phyloP scores from a whole-genome alignment of 306 rosid genomes.

The Dryas alaskensis region DNA sequence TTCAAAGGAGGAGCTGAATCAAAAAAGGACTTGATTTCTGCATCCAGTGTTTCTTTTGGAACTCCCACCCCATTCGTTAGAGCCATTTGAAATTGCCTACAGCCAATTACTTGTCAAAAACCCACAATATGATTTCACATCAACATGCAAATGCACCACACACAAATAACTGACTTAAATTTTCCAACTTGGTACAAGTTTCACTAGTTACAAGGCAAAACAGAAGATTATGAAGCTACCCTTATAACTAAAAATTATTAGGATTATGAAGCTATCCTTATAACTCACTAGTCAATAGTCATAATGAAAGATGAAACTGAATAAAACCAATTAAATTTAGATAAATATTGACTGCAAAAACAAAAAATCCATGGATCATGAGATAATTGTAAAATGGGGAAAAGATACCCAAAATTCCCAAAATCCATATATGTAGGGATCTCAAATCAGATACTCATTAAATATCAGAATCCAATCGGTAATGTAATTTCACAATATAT shows the following conservation, averaged over 20 bases:
- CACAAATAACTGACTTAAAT: neutral
- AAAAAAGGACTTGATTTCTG: conserved; percentile 61
- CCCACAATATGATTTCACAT: conserved; percentile 12
- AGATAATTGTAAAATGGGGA: neutral
- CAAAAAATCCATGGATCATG: too few species aligned
- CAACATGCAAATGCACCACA: neutral
- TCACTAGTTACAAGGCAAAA: neutral
- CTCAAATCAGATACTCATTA: neutral
- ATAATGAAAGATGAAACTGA: too few species aligned
- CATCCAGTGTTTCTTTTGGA: conserved; percentile 36
- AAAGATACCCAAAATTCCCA: neutral
- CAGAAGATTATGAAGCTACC: neutral
- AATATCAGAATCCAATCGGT: neutral
- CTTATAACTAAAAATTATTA: neutral
- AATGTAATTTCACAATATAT: neutral
- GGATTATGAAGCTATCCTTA: neutral
- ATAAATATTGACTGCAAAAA: too few species aligned
- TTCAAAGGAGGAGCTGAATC: conserved; percentile 81
- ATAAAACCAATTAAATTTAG: too few species aligned
- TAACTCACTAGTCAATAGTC: too few species aligned
- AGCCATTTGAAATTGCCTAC: conserved; percentile 53
- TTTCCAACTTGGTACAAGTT: neutral
- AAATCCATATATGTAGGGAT: neutral
- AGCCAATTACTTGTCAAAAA: conserved; percentile 12
- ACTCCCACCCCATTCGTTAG: conserved; percentile 30